Base-by-base conservation (phyloP, 768 basidiomycete species). In the Wakefieldia striispora region DNA sequence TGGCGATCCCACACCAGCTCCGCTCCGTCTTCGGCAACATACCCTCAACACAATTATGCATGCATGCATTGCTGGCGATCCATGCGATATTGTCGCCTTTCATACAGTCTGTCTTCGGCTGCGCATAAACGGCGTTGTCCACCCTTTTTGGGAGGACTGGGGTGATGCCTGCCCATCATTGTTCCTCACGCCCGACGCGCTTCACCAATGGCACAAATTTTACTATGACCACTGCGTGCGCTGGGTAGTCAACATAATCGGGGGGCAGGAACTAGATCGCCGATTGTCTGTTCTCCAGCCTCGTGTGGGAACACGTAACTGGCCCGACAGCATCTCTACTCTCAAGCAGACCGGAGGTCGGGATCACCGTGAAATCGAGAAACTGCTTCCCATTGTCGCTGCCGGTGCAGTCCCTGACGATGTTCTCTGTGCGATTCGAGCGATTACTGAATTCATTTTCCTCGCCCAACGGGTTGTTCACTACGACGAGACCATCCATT, bases 381-480 rank as follows among this genome's bases (percentile, higher is more conserved):
- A 43, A 23, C 10, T 57, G 1, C 40, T 55, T 1, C 17, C 33
- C 0, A 40, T 6, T 9, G 38, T 51, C 11, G n/a, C 14, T 9
- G 40, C 29, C 7, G 41, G 45, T 2, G 64, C 60, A 40, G 62
- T 69, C 11, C 47, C 66, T 1, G 5, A 37, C 4, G 11, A 50
- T 0, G 69, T 75, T 41, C 56, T 76, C 8, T 47, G 51, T 27
- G 66, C 71, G 3, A 38, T 77, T 21, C 58, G 63, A 1, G 55
- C 70, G 2, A 62, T 75, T 5, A 58, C 69, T 2, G 70, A 76
- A 43, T 75, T 76, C 40, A 62, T 63, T 9, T 75, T 70, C 45
- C 55, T 67, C 3, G 66, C 65, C 0, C 75, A 77, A 50, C 41
- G 61, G 0, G 54, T 43, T 1, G 17, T 24, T 8, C 17, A 20